These are phyloP conservation scores for Phoma sp. DNA, from an alignment of 2,329 filamentous ascomycete species.

Conservation along the genomic window DNA sequence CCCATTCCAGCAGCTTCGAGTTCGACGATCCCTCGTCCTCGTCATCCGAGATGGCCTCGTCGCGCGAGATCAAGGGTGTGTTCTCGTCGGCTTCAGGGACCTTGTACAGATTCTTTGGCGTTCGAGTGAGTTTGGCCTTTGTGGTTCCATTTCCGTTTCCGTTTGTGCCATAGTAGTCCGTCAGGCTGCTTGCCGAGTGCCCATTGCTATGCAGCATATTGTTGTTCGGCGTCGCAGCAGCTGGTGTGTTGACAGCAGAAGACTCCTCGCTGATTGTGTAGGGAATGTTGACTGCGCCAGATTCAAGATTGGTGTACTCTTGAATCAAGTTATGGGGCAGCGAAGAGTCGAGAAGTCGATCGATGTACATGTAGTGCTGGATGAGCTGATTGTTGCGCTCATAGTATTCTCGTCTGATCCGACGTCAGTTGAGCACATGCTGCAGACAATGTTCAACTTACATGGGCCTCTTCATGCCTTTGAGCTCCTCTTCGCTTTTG, in stretches of 20 bases:
- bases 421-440: slow-evolving; percentile 10
- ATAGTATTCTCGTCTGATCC: slow-evolving; percentile 76
- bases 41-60: slow-evolving; percentile 51
- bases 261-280: slow-evolving; percentile 78
- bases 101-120: slow-evolving; percentile 86
- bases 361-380: slow-evolving; percentile 93
- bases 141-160: slow-evolving; percentile 20
- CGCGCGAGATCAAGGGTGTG: slow-evolving; percentile 64
- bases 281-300: slow-evolving; percentile 68
- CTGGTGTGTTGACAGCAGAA: slow-evolving; percentile 29
- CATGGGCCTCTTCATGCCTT: slow-evolving; percentile 74
- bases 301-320: slow-evolving; percentile 76
- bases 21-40: slow-evolving; percentile 51
- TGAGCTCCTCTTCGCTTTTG: slow-evolving; percentile 79
- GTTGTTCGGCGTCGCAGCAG: slow-evolving; percentile 25
- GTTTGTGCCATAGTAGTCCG: slow-evolving; percentile 43
- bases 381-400: slow-evolving; percentile 87
- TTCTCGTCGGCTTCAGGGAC: slow-evolving; percentile 68
- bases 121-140: slow-evolving; percentile 54
- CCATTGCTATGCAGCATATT: slow-evolving; percentile 23
- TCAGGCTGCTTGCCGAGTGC: slow-evolving; percentile 24
- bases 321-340: slow-evolving; percentile 91
- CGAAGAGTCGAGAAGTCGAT: slow-evolving; percentile 86
- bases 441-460: slow-evolving; percentile 42
- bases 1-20: slow-evolving; percentile 70